Base-by-base conservation (phyloP, 2,329 filamentous ascomycete species). In the Fusarium duplospermum region DNA sequence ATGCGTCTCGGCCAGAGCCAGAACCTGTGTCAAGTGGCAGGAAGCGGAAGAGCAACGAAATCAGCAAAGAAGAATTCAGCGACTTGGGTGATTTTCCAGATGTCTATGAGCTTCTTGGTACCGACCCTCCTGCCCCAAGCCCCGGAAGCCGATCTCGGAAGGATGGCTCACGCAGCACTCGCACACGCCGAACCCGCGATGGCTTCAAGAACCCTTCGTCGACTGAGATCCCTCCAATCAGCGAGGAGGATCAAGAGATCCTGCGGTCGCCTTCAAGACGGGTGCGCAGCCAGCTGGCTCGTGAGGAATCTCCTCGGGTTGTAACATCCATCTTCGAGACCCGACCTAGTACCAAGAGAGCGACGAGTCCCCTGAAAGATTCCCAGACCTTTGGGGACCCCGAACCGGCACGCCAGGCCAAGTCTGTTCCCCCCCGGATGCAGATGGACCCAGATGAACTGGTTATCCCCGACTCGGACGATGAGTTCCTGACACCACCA, bases 381-480 rank as follows among this genome's bases (percentile, higher is more conserved):
- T 61, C 70, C 16, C 47, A 50, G 40, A 69, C 58, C 54, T 66
- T 69, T n/a, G 62, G 20, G 14, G 29, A 27, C n/a, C 60, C 65
- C 1, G 69, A 64, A 36, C 16, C 31, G 35, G 27, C n/a, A 36
- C 42, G 54, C 18, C 42, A 54, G 18, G 36, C 47, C 20, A 36
- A 60, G 18, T 56, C 65, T 6, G 31, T 50, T 1, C 67, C 59
- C 11, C 62, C 33, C 38, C 31, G 33, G 24, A 60, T 35, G 22
- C 45, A 67, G 18, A 31, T 42, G 8, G 42, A 24, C 16, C 59
- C 11, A 20, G 74, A 83, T 62, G 81, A 83, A 33, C 81, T 83
- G 36, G 79, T 89, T 8, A 86, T 90, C 45, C 83, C 87, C 61
- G 89, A 91, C 73, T 91, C 89, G 0, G 89, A 90, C 52, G 89